phyloP scores from a whole-genome alignment of 345 rosid genomes.

The Crucihimalaya himalaica region DNA sequence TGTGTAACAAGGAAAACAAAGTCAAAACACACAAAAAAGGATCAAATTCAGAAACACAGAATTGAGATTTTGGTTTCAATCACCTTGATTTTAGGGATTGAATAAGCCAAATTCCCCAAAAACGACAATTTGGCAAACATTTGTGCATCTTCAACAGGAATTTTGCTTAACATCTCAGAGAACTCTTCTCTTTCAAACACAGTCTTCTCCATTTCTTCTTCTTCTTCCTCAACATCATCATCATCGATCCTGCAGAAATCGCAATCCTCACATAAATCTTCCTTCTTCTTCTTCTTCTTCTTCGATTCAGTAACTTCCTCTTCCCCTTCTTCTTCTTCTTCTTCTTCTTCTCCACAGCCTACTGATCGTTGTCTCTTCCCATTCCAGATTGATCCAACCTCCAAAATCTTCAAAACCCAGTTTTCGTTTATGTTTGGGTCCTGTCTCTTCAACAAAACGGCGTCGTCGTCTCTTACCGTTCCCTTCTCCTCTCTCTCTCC shows the following conservation, averaged over 20 bases:
- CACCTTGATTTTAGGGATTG: constrained; percentile 76
- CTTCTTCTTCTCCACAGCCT: constrained; percentile 33
- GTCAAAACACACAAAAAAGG: neutral
- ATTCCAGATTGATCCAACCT: constrained; percentile 65
- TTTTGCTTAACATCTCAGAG: constrained; percentile 66
- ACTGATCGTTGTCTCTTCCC: constrained; percentile 41
- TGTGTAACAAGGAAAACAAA: constrained; percentile 35
- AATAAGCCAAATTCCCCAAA: constrained; percentile 78
- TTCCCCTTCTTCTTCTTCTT: constrained; percentile 3
- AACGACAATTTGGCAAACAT: constrained; percentile 78
- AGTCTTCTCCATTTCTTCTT: constrained; percentile 37
- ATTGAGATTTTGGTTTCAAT: neutral
- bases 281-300: neutral
- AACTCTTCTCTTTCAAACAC: constrained; percentile 71
- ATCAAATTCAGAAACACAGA: constrained; percentile 2
- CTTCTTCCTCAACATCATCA: too few relatives aligned
- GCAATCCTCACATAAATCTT: constrained; percentile 42
- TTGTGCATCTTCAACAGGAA: constrained; percentile 67
- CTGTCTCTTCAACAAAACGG: constrained; percentile 53
- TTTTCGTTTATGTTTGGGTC: constrained; percentile 48
- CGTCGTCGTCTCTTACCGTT: constrained; percentile 47
- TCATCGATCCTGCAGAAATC: constrained; percentile 52
- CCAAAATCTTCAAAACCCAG: constrained; percentile 94
- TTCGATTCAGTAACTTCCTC: constrained; percentile 6
- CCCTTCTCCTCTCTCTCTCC: constrained; percentile 35